Conservation (phyloP, 2,329 filamentous ascomycete species). For the Fusarium papillatum region DNA sequence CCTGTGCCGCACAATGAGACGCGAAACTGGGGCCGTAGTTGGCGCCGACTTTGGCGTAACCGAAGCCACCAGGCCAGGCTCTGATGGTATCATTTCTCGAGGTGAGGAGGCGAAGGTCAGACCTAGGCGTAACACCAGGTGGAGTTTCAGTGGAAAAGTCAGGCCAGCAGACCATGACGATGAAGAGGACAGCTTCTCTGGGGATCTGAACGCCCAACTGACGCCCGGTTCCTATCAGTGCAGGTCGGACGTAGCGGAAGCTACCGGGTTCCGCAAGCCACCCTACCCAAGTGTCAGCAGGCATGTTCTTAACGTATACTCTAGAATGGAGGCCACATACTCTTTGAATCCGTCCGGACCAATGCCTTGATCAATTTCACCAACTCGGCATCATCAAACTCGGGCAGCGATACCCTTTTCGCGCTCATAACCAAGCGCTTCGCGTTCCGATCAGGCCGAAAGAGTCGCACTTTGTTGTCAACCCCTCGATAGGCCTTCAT, state of each 20-base stretch:
- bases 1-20: conserved; percentile 12
- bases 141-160: conserved; percentile 13
- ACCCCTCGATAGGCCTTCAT: conserved; percentile 1
- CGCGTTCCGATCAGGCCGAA: background rate
- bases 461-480: background rate
- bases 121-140: background rate
- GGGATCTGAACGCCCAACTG: conserved; percentile 19
- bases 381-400: background rate
- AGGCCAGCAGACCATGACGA: background rate
- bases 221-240: conserved; percentile 18
- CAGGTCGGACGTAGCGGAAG: conserved; percentile 18
- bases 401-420: background rate
- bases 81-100: conserved; percentile 11
- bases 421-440: background rate
- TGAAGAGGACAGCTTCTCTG: conserved; percentile 10
- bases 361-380: background rate
- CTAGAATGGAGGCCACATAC: background rate
- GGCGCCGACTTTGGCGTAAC: conserved; percentile 25
- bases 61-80: conserved; percentile 52
- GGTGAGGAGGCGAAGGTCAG: conserved; percentile 12
- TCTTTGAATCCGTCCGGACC: background rate
- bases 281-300: background rate
- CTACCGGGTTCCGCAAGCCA: conserved; percentile 7
- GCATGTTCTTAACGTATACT: no score
- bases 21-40: conserved; percentile 33